Conservation (phyloP, 345 rosid species). For the Eucalyptus lansdowneana region DNA sequence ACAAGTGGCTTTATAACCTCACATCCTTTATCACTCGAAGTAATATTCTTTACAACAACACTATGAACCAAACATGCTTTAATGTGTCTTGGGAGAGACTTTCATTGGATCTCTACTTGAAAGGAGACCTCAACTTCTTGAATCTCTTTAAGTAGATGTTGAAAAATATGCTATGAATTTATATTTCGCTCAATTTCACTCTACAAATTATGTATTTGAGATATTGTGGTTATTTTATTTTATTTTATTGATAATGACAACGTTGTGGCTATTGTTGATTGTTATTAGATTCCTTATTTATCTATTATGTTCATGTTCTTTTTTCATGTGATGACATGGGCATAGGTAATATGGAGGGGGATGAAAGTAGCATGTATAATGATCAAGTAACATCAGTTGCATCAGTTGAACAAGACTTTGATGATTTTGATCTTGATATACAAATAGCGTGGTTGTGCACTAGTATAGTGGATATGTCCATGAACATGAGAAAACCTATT, state of each 20-base stretch:
- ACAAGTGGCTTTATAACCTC: background rate
- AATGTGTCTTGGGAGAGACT: background rate
- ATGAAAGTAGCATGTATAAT: background rate
- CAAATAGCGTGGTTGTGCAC: background rate
- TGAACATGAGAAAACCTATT: background rate
- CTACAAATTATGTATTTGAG: too few relatives aligned
- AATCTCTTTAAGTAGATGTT: background rate
- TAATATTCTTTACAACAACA: background rate
- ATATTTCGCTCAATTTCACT: background rate
- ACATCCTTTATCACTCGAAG: background rate
- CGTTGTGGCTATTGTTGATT: background rate
- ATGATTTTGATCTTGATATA: background rate
- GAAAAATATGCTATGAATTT: rapidly evolving
- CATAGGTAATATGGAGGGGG: background rate
- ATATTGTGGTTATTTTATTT: too few relatives aligned
- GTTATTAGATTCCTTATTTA: background rate
- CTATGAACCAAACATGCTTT: background rate
- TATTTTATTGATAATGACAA: background rate
- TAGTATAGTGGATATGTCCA: rapidly evolving
- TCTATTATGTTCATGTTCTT: too few relatives aligned
- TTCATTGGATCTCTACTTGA: background rate
- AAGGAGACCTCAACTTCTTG: background rate
- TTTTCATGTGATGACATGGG: background rate
- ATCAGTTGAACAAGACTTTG: too few relatives aligned
- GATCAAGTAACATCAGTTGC: background rate